Percentiles rank a stretch among this genome's conserved stretches.
Evolutionary conservation across 2,329 filamentous ascomycete species (phyloP).

Genomic region (Akanthomyces dipterigenus): DNA sequence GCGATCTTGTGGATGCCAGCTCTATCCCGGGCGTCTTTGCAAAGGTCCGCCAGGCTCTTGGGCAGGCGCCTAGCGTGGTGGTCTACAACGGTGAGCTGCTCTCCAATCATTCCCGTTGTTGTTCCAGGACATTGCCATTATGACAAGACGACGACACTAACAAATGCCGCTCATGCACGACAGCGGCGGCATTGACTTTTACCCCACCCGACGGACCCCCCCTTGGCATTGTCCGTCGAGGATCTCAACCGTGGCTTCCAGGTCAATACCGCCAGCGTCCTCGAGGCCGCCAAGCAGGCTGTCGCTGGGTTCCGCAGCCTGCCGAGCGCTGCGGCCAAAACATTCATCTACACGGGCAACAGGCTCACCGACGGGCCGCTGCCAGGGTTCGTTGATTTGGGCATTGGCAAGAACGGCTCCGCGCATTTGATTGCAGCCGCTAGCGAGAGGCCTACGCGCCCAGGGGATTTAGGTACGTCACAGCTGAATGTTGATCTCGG

Average conservation of each 20-base stretch:
- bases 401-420: not conserved
- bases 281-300: not conserved
- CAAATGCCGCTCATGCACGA: not conserved
- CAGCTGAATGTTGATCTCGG: not conserved
- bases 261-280: not conserved
- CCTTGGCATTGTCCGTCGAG: not conserved
- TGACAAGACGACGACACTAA: not conserved
- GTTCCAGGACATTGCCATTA: not conserved
- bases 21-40: not conserved
- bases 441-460: constrained; percentile 2
- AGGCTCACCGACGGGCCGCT: not conserved
- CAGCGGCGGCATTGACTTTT: not conserved
- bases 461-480: not conserved
- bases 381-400: not conserved
- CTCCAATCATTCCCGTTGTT: constrained; percentile 1
- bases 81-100: not conserved
- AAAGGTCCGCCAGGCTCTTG: not conserved
- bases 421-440: not conserved
- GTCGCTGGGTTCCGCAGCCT: not conserved
- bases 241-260: not conserved
- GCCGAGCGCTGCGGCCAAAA: not conserved
- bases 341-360: not conserved
- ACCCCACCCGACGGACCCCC: not conserved
- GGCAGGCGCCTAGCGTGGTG: not conserved
- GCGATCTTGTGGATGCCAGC: not conserved